Evolutionary conservation across 345 rosid species (phyloP), one percentile per base, ranked within the genome.

Genomic region (Hevea brasiliensis): DNA sequence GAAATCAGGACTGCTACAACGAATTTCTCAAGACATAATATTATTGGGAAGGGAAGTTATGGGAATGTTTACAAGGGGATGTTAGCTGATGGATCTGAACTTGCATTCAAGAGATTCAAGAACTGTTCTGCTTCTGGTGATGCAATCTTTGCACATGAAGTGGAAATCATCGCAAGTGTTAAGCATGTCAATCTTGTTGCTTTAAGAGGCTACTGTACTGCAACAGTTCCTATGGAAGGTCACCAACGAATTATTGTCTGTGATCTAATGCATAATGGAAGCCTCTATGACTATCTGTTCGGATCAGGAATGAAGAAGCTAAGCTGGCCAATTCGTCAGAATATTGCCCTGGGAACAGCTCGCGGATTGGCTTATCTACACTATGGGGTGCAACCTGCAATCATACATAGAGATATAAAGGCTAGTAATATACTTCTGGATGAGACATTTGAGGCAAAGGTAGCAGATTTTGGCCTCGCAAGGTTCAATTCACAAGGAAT

Each of bases 381-480:
- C 71, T 45, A 70, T 0, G 86, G 84, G 14, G 74, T 83, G 37
- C 76, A 81, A 23, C 85, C 83, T 51, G 72, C 85, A 14, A 81
- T 85, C 54, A 81, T 81, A 6, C 88, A 85, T 32, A 68, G 85
- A 54, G 88, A 85, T 42, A 79, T 85, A 50, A 85, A 85, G 61
- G 83, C 86, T 1, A 82, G 84, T 47, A 85, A 83, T 68, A 85
- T 85, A n/a, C 82, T 81, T 60, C 42, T 81, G 65, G 86, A 83
- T 1, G 74, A 79, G 10, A 60, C 72, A 41, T 85, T 81, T 7
- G 82, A 81, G 70, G 66, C 89, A 7, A 79, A 81, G 70, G 77
- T 83, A 14, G 89, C 81, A 2, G 89, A 85, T 83, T 85, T 85
- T 23, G 86, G 86, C 54, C 76, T 85, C 27, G 85, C 89, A 23